Conservation (phyloP, 148 eudicot species). For the Amaranthus hypochondriacus region DNA sequence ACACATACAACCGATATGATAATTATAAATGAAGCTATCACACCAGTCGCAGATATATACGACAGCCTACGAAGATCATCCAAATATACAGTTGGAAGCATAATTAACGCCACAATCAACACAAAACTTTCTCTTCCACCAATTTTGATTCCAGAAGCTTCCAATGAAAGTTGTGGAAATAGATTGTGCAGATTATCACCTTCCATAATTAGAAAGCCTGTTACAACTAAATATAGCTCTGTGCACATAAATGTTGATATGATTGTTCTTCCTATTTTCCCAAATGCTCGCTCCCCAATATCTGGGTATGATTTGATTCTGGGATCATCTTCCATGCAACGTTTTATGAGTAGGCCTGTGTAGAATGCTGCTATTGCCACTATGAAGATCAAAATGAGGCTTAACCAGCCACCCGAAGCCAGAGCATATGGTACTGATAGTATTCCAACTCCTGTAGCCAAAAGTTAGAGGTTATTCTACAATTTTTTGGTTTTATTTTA, state of each 20-base stretch:
- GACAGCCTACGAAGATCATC: conserved; percentile 39
- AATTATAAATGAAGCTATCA: conserved; percentile 40
- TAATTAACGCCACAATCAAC: conserved; percentile 33
- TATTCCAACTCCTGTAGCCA: conserved; percentile 41
- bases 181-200: conserved; percentile 51
- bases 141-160: conserved; percentile 20
- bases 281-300: conserved; percentile 53
- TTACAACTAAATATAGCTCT: conserved; percentile 49
- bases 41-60: conserved; percentile 49
- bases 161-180: conserved; percentile 25
- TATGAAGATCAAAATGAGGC: conserved; percentile 29
- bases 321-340: conserved; percentile 50
- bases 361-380: conserved; percentile 39
- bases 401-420: conserved; percentile 52
- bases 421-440: conserved; percentile 47
- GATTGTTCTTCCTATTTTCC: conserved; percentile 36
- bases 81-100: conserved; percentile 41
- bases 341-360: conserved; percentile 40
- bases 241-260: conserved; percentile 35
- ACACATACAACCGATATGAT: conserved; percentile 37
- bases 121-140: conserved; percentile 44
- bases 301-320: conserved; percentile 41
- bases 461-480: no score
- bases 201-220: conserved; percentile 56
- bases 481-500: no score